Percentiles rank a stretch among this genome's conserved stretches.
Conservation (phyloP, 306 rosid genomes). For the Sicyos edulis region DNA sequence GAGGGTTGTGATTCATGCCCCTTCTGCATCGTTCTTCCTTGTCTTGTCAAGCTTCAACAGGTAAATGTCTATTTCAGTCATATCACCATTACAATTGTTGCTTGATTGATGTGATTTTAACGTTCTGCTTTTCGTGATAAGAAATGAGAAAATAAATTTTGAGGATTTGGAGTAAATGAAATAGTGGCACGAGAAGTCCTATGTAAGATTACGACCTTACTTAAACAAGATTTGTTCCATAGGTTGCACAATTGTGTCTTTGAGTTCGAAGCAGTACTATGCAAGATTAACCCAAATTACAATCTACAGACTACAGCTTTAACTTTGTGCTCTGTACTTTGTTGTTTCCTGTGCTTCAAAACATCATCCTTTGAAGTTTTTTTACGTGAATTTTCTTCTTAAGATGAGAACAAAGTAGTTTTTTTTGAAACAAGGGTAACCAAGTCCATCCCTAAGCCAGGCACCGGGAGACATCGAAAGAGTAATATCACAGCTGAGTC, state of each 20-base stretch:
- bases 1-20: constrained; percentile 97
- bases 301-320: not conserved
- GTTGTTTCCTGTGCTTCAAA: not conserved
- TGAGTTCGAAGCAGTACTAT: too few relatives aligned
- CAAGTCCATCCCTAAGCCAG: too few relatives aligned
- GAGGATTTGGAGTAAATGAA: not conserved
- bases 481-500: too few relatives aligned
- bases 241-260: too few relatives aligned
- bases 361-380: not conserved
- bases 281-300: not conserved
- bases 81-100: not conserved
- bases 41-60: constrained; percentile 97
- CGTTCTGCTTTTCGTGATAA: not conserved
- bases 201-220: not conserved
- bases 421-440: too few relatives aligned
- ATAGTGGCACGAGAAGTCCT: not conserved
- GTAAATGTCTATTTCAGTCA: constrained; percentile 28
- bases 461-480: too few relatives aligned
- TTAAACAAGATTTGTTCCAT: too few relatives aligned
- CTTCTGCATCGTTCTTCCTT: constrained; percentile 88
- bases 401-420: not conserved
- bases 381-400: not conserved
- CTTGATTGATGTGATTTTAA: not conserved
- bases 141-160: not conserved
- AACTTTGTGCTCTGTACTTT: not conserved